Evolutionary conservation across 306 rosid species (phyloP).

Genomic region (Acacia confusa): DNA sequence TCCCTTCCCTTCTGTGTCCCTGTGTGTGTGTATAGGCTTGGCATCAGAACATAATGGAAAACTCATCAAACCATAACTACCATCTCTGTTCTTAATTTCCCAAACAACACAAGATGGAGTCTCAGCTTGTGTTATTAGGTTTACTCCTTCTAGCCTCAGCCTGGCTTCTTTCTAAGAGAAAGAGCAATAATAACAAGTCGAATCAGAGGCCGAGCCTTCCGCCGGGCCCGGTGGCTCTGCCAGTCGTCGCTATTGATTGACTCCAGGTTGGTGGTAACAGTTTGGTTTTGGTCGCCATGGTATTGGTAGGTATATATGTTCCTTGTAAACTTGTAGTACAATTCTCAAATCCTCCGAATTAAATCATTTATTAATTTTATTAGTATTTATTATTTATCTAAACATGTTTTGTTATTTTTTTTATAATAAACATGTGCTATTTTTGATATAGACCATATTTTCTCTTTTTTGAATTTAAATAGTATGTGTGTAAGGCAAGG

Average conservation of each 20-base stretch:
- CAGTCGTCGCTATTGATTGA: constrained; percentile 33
- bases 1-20: not conserved
- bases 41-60: not conserved
- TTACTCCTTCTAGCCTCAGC: not conserved
- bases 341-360: too few species aligned
- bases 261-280: not conserved
- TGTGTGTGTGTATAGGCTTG: not conserved
- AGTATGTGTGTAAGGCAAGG: not conserved
- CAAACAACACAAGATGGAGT: not conserved
- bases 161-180: constrained; percentile 8
- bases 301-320: not conserved
- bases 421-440: too few species aligned
- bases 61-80: not conserved
- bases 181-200: not conserved
- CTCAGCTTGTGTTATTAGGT: not conserved
- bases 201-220: constrained; percentile 3
- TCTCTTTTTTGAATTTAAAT: too few species aligned
- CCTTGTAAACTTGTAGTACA: not conserved
- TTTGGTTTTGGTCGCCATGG: not conserved
- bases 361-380: too few species aligned
- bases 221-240: constrained; percentile 44
- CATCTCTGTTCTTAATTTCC: not conserved
- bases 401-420: too few species aligned
- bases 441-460: too few species aligned
- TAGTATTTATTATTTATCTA: too few species aligned